phyloP scores from a whole-genome alignment of 2,329 filamentous ascomycete species.

The Ilyonectria mors-panacis region DNA sequence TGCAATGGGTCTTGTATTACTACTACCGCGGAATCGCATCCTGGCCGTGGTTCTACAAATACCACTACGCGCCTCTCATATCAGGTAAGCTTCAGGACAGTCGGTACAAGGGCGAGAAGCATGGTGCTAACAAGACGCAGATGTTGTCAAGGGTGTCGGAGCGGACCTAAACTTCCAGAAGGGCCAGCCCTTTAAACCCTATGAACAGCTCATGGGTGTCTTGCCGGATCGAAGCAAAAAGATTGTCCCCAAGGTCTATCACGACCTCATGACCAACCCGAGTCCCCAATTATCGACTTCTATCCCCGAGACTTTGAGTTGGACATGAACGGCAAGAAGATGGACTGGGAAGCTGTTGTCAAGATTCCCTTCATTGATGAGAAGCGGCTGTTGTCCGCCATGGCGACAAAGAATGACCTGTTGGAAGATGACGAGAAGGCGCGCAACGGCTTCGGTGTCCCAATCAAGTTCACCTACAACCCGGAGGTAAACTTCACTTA shows the following conservation, averaged over 20 bases:
- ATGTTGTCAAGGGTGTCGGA: constrained; percentile 88
- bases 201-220: constrained; percentile 98
- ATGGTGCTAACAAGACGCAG: constrained; percentile 60
- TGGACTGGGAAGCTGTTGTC: constrained; percentile 99
- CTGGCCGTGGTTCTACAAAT: constrained; percentile 98
- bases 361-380: constrained; percentile 99
- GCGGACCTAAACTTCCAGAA: constrained; percentile 94
- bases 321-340: constrained; percentile 99
- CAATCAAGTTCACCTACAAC: constrained; percentile 92
- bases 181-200: constrained; percentile 94
- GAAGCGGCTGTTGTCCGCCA: constrained; percentile 84
- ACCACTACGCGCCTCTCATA: constrained; percentile 98
- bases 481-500: constrained; percentile 84
- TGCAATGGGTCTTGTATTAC: constrained; percentile 98
- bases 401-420: constrained; percentile 85
- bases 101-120: constrained; percentile 61
- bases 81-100: constrained; percentile 69
- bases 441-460: constrained; percentile 92
- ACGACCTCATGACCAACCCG: constrained; percentile 90
- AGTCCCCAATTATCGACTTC: constrained; percentile 97
- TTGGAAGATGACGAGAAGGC: constrained; percentile 84
- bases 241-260: constrained; percentile 90
- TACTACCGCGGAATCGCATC: constrained; percentile 98
- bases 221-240: constrained; percentile 97
- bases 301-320: constrained; percentile 97